These are phyloP conservation scores for Penicillium sp. DNA, from an alignment of 2,329 filamentous ascomycete species.

Conservation along the genomic window DNA sequence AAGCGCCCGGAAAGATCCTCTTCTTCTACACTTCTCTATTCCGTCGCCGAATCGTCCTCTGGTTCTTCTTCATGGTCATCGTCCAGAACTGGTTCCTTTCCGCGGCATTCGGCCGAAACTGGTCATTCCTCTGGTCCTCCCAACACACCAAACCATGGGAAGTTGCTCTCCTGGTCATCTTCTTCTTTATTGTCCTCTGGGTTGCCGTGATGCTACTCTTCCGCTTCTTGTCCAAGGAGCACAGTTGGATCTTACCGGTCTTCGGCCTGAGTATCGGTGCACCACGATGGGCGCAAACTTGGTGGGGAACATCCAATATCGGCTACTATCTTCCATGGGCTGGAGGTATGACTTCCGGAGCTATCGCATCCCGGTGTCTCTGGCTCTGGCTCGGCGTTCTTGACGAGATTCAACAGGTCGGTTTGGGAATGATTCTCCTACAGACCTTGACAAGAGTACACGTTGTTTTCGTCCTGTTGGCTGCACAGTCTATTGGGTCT, in stretches of 20 bases:
- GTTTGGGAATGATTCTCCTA: constrained; percentile 65
- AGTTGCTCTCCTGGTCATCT: constrained; percentile 50
- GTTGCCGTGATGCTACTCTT: constrained; percentile 45
- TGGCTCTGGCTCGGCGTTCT: constrained; percentile 68
- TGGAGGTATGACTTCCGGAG: constrained; percentile 51
- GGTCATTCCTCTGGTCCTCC: constrained; percentile 61
- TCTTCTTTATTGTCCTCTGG: constrained; percentile 58
- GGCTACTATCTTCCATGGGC: constrained; percentile 61
- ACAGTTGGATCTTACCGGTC: constrained; percentile 65
- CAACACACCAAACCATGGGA: constrained; percentile 56
- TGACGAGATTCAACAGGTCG: constrained; percentile 63
- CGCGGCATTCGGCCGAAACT: constrained; percentile 64
- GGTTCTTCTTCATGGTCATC: constrained; percentile 63
- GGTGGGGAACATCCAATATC: constrained; percentile 61
- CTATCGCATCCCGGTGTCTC: constrained; percentile 55
- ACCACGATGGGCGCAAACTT: constrained; percentile 65
- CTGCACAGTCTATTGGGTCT: constrained; percentile 60
- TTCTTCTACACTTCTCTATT: constrained; percentile 62
- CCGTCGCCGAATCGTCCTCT: constrained; percentile 62
- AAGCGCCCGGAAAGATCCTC: constrained; percentile 60
- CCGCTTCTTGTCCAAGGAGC: constrained; percentile 54
- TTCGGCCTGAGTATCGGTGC: constrained; percentile 64
- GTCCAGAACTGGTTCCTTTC: constrained; percentile 67
- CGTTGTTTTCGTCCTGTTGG: constrained; percentile 59
- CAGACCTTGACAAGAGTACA: constrained; percentile 64